Conservation (phyloP, 139 green algal species). For the Chlamydomonas asymmetrica region DNA sequence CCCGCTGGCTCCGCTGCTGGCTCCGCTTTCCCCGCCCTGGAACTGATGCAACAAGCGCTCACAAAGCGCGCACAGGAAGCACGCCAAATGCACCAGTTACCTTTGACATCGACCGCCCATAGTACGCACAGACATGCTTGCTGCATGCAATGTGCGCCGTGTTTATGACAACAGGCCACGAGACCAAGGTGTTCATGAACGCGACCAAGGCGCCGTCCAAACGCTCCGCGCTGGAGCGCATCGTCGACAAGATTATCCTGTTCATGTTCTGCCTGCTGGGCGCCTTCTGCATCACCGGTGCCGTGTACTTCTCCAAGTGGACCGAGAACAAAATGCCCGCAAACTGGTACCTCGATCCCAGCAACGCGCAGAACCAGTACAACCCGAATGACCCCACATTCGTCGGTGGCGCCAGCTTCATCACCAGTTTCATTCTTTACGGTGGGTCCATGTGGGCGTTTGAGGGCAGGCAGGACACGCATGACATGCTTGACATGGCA, state of each 20-base stretch:
- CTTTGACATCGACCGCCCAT: not conserved
- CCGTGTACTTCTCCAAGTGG: slow-evolving; percentile 57
- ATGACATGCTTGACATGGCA: too few relatives aligned
- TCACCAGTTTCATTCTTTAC: slow-evolving; percentile 81
- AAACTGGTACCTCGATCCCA: slow-evolving; percentile 65
- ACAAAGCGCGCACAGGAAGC: not conserved
- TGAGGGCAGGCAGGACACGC: too few relatives aligned
- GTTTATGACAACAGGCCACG: slow-evolving; percentile 56
- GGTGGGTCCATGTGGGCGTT: slow-evolving; percentile 29
- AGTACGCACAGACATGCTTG: not conserved
- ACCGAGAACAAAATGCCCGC: slow-evolving; percentile 25
- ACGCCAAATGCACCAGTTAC: too few relatives aligned
- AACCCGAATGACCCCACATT: slow-evolving; percentile 39
- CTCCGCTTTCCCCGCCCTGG: too few relatives aligned
- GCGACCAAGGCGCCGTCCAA: slow-evolving; percentile 67
- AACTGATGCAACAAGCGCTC: slow-evolving; percentile 2
- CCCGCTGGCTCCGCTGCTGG: too few relatives aligned
- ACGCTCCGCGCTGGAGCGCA: slow-evolving; percentile 65
- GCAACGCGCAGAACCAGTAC: slow-evolving; percentile 34
- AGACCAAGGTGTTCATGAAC: slow-evolving; percentile 83
- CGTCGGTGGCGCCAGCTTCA: slow-evolving; percentile 62
- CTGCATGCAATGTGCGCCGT: slow-evolving; percentile 1
- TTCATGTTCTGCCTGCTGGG: slow-evolving; percentile 77
- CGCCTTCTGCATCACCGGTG: slow-evolving; percentile 63
- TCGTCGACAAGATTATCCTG: slow-evolving; percentile 74